phyloP scores from a whole-genome alignment of 2,329 filamentous ascomycete species.

The Penicillium aurantiogriseum region DNA sequence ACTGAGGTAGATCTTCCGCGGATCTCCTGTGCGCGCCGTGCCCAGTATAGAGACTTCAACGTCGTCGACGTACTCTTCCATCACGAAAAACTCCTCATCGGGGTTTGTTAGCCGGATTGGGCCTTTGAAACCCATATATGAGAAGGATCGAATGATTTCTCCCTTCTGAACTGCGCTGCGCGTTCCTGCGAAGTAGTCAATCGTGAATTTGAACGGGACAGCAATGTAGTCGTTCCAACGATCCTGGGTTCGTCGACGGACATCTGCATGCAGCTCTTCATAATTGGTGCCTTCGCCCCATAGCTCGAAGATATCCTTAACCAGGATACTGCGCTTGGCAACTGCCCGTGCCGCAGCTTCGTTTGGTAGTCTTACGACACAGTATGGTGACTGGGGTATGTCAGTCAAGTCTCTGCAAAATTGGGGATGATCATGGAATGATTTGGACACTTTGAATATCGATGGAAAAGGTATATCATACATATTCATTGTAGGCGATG shows the following conservation, averaged over 20 bases:
- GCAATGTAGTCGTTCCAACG: conserved; percentile 66
- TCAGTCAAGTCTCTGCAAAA: conserved; percentile 18
- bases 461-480: conserved; percentile 48
- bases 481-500: conserved; percentile 70
- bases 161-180: conserved; percentile 63
- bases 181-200: conserved; percentile 80
- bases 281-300: conserved; percentile 75
- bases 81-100: conserved; percentile 72
- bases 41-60: conserved; percentile 31
- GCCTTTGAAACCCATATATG: conserved; percentile 74
- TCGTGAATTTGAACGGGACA: conserved; percentile 74
- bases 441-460: not conserved
- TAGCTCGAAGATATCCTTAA: conserved; percentile 80
- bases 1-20: conserved; percentile 67
- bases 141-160: conserved; percentile 78
- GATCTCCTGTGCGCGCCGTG: conserved; percentile 47
- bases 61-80: conserved; percentile 73
- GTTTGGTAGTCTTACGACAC: conserved; percentile 68
- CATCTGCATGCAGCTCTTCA: conserved; percentile 64
- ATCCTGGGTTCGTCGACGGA: conserved; percentile 58
- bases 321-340: conserved; percentile 74
- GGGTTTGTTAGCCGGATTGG: conserved; percentile 73
- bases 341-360: conserved; percentile 64
- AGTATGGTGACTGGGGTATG: conserved; percentile 72
- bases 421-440: not conserved